Evolutionary conservation across 1,139 yeast species (phyloP), one percentile per base, ranked within the genome.

Genomic region (Debaryomyces psychrophilus): DNA sequence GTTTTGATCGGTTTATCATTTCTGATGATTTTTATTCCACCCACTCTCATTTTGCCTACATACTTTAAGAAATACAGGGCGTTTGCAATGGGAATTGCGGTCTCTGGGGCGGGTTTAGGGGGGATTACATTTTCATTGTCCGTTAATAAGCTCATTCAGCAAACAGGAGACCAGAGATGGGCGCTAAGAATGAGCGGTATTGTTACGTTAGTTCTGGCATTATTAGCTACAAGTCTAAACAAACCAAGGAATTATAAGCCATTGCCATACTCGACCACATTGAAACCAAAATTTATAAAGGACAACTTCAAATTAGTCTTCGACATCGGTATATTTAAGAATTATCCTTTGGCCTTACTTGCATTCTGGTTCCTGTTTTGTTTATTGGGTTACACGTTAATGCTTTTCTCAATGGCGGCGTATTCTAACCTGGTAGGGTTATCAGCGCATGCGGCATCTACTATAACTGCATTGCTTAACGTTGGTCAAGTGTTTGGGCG

Each of bases 401-500:
- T 83, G 59, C 65, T 86, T 18, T 87, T 79, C 56, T 78, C 90
- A 0, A 60, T 84, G 48, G 72, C 89, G 1, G 69, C 88, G 2
- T 85, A 80, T 59, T 85, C 85, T 14, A 70, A 80, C 1, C 71
- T 85, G 20, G 71, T 82, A 28, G 90, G 90, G 0, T 63, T 85
- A 34, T 56, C 80, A 6, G 62, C 73, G 25, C 59, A 71, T 17
- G 83, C 85, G 53, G 89, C 84, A 4, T 76, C 90, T 4, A 65
- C 70, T 17, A 64, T 85, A 25, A 82, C 89, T 2, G 84, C 90
- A 0, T 61, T 83, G 6, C 67, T 85, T 55, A 83, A 82, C 59
- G 82, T 80, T 3, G 84, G 84, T 1, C 90, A 85, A 61, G 65
- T 75, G 2, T 52, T 86, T 11, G 93, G 93, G 0, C 71, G 93